Evolutionary conservation across 2,329 filamentous ascomycete genomes (phyloP).

Genomic region (Fusarium lateritium): DNA sequence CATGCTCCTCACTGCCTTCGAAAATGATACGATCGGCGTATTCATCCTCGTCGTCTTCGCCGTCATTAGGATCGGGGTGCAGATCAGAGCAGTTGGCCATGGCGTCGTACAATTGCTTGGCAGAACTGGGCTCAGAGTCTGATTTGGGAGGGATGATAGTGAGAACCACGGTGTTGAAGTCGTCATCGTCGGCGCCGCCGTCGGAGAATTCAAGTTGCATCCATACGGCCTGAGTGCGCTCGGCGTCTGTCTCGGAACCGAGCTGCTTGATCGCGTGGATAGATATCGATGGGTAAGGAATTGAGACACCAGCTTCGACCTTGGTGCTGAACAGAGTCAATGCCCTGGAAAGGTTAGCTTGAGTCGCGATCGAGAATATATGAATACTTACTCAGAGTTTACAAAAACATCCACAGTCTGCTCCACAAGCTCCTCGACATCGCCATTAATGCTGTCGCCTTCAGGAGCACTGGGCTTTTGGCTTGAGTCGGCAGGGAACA

Average conservation of each 20-base stretch:
- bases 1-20: conserved; percentile 64
- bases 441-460: conserved; percentile 46
- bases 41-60: conserved; percentile 70
- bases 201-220: conserved; percentile 78
- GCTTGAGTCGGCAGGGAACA: conserved; percentile 62
- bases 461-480: conserved; percentile 48
- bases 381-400: conserved; percentile 66
- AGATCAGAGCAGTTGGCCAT: conserved; percentile 82
- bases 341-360: conserved; percentile 46
- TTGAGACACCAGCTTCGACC: conserved; percentile 72
- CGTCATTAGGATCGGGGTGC: conserved; percentile 77
- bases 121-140: conserved; percentile 42
- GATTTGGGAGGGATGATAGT: conserved; percentile 70
- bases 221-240: conserved; percentile 68
- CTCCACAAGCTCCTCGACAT: conserved; percentile 58
- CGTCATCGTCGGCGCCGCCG: conserved; percentile 71
- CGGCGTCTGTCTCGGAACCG: conserved; percentile 55
- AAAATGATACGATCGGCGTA: conserved; percentile 68
- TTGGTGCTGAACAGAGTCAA: conserved; percentile 75
- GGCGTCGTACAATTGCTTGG: conserved; percentile 72
- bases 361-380: neutral
- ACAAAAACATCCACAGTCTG: conserved; percentile 70
- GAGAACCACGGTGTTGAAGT: conserved; percentile 76
- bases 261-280: conserved; percentile 81
- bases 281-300: conserved; percentile 81